Percentiles rank a stretch among this genome's conserved stretches.
These are phyloP conservation scores for Penicillium sp. DNA, from an alignment of 2,329 filamentous ascomycete genomes.

Conservation along the genomic window DNA sequence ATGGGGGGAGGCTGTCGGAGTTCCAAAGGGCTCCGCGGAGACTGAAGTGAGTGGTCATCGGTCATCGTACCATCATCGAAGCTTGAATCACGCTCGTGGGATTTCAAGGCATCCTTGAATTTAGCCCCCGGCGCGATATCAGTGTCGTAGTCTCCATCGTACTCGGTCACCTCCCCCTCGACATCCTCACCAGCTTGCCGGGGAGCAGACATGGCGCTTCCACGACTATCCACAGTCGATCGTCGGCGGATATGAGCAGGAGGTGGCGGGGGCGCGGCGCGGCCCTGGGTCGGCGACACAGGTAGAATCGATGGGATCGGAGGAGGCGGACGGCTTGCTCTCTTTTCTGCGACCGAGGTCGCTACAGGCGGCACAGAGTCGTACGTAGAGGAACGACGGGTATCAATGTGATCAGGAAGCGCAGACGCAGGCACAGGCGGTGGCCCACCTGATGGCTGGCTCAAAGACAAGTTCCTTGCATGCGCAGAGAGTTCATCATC, in stretches of 20 bases:
- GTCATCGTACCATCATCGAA: constrained; percentile 60
- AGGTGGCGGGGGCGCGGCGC: constrained; percentile 63
- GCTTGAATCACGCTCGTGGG: constrained; percentile 72
- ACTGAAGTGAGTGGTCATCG: constrained; percentile 51
- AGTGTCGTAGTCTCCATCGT: constrained; percentile 96
- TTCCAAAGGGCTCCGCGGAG: constrained; percentile 40
- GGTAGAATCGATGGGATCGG: constrained; percentile 38
- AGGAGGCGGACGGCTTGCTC: constrained; percentile 42
- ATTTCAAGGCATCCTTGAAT: constrained; percentile 86
- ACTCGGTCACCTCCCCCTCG: constrained; percentile 80
- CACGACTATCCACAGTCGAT: constrained; percentile 54
- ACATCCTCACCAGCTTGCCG: constrained; percentile 54
- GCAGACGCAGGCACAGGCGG: constrained; percentile 47
- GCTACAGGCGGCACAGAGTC: constrained; percentile 42
- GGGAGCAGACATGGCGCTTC: constrained; percentile 39
- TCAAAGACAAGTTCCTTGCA: constrained; percentile 43
- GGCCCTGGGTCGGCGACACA: constrained; percentile 46
- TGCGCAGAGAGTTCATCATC: constrained; percentile 73
- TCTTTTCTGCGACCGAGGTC: constrained; percentile 35
- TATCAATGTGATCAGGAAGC: constrained; percentile 36
- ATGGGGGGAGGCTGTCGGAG: constrained; percentile 48
- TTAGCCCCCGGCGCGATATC: constrained; percentile 92
- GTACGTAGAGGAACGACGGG: constrained; percentile 36
- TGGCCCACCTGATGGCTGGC: constrained; percentile 39
- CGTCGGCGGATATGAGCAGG: constrained; percentile 50